Evolutionary conservation across 169 alveolate species (phyloP).

Genomic region (Blepharisma undulans): DNA sequence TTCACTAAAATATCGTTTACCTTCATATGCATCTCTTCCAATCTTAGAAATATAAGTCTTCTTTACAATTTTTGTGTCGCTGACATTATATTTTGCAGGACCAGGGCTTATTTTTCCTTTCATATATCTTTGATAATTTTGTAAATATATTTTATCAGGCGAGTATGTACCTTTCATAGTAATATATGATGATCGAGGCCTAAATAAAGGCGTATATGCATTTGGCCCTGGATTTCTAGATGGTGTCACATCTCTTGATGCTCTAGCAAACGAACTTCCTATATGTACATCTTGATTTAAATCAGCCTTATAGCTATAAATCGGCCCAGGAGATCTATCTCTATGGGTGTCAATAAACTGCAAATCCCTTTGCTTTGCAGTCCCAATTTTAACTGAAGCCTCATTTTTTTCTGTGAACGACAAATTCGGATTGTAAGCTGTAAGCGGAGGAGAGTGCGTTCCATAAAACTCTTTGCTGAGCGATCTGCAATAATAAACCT

Average conservation of each 20-base stretch:
- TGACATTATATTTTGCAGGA: background rate
- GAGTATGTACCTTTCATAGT: background rate
- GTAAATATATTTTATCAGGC: background rate
- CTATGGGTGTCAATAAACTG: background rate
- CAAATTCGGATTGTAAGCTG: background rate
- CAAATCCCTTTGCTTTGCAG: background rate
- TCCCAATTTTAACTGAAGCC: background rate
- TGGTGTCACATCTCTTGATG: background rate
- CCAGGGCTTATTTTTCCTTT: conserved; percentile 10
- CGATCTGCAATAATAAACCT: background rate
- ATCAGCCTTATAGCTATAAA: background rate
- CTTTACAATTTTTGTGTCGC: background rate
- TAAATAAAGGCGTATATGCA: background rate
- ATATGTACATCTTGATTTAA: background rate
- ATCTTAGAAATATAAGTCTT: background rate
- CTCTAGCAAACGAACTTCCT: background rate
- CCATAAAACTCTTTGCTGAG: background rate
- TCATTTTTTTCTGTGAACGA: background rate
- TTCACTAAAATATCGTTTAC: background rate
- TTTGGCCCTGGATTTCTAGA: background rate
- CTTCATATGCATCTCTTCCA: background rate
- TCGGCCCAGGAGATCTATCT: conserved; percentile 17
- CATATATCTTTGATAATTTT: background rate
- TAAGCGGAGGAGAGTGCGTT: background rate
- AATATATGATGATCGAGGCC: background rate